Percentiles rank a stretch among this genome's conserved stretches.
These are phyloP conservation scores for Xerophyta viscosa DNA, from an alignment of 106 monocot species.

Conservation along the genomic window DNA sequence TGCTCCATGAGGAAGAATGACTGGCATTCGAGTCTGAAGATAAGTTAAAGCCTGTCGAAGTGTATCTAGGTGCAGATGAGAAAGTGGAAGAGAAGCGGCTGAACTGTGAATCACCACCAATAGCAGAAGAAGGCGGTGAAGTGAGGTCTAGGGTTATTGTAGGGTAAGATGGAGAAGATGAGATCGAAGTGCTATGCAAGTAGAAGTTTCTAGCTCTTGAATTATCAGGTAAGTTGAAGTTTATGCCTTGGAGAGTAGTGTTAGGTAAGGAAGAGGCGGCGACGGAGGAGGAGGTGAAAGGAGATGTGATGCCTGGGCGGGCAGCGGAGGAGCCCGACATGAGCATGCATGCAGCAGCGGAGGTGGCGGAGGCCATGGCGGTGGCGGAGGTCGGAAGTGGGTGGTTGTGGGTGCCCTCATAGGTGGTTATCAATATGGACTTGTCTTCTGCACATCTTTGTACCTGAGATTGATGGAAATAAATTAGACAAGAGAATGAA, in stretches of 20 bases:
- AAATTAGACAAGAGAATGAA: no score
- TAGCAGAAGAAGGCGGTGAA: conserved; percentile 21
- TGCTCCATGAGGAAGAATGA: conserved; percentile 23
- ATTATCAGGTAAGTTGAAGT: conserved; percentile 19
- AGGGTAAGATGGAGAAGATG: conserved; percentile 41
- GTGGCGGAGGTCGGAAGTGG: conserved; percentile 61
- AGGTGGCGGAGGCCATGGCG: conserved; percentile 81
- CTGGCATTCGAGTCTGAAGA: conserved; percentile 21
- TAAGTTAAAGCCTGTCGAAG: conserved; percentile 37
- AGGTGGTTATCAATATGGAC: conserved; percentile 65
- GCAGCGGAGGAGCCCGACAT: conserved; percentile 52
- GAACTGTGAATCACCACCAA: conserved; percentile 8
- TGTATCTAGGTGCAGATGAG: conserved; percentile 7
- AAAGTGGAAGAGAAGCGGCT: neutral
- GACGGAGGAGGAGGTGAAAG: neutral
- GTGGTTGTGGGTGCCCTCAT: conserved; percentile 73
- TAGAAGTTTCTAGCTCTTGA: conserved; percentile 27
- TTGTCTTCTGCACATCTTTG: conserved; percentile 66
- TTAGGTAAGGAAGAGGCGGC: neutral
- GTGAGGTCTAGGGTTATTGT: conserved; percentile 96
- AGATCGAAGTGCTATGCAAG: conserved; percentile 41
- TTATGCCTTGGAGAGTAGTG: conserved; percentile 18
- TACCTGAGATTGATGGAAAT: conserved; percentile 46
- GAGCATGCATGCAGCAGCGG: conserved; percentile 76
- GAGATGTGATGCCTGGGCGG: neutral